Base-by-base conservation (phyloP, 306 rosid genomes). In the Corylus avellana region DNA sequence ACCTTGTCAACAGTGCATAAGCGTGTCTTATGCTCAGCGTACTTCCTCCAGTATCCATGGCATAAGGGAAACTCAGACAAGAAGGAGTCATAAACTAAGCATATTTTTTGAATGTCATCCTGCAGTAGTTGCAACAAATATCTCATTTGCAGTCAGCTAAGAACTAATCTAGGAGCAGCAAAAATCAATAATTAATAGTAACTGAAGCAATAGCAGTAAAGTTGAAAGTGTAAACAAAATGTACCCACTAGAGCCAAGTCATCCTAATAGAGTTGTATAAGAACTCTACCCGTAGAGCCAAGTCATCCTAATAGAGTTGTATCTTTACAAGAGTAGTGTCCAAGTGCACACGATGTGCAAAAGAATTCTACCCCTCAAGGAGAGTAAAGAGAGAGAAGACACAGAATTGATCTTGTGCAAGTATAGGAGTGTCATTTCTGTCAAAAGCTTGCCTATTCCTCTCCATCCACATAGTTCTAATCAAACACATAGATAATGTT, bases 41-140 rank as follows among this genome's bases (percentile, higher is more conserved):
- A 94, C 80, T 85, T 91, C 85, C 90, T 83, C 98, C 97, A 94
- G 77, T 94, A 94, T 76, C 97, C 94, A 76, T 89, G 84, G 89
- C 98, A 94, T 85, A 94, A 74, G 63, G 98, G 97, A 76, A 87
- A 94, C 85, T 90, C 75, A 1, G 92, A 90, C 86, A 22, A 22
- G 25, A 94, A 84, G 64, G 87, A 66, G 54, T 91, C 91, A 74
- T 89, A 94, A 53, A 87, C 93, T 72, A 86, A 77, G 53, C 88
- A 82, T 70, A 91, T 84, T 74, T 87, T 90, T 78, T 87, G 86
- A 69, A 80, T 18, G 72, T 87, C 88, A 75, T 90, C 97, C 98
- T 94, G 89, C 87, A 87, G 14, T 78, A 68, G 74, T 79, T 32
- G 77, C 61, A 75, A 53, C 78, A 80, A 75, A 71, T 22, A 78